Percentiles rank a stretch among this genome's conserved stretches.
phyloP scores from a whole-genome alignment of 2,329 filamentous ascomycete species.

The Nigrograna mackinnonii region DNA sequence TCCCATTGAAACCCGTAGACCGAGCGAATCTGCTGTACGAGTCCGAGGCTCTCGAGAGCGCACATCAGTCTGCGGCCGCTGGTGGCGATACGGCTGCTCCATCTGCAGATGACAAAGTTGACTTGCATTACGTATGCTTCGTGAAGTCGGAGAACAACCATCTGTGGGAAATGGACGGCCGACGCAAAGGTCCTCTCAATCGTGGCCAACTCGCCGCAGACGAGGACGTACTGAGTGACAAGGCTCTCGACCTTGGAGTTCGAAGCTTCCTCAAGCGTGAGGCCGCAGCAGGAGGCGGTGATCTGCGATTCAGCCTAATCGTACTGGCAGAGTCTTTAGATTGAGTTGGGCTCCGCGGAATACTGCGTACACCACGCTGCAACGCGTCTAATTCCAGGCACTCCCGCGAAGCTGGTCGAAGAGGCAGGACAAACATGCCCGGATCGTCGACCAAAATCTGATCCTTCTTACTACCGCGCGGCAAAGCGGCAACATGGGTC shows the following conservation, averaged over 20 bases:
- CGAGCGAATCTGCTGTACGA: slow-evolving; percentile 78
- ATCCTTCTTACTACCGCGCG: slow-evolving; percentile 9
- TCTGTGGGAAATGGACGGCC: slow-evolving; percentile 82
- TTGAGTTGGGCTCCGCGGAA: too few species aligned
- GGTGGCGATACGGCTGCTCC: slow-evolving; percentile 81
- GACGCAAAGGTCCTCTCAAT: slow-evolving; percentile 72
- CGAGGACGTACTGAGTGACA: slow-evolving; percentile 64
- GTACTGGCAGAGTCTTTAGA: slow-evolving; percentile 63
- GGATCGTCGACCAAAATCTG: neutral
- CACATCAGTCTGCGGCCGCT: slow-evolving; percentile 77
- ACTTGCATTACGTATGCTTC: slow-evolving; percentile 96
- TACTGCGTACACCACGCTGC: too few species aligned
- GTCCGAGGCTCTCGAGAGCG: slow-evolving; percentile 73
- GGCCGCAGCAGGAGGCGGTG: slow-evolving; percentile 56
- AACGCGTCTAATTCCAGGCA: too few species aligned
- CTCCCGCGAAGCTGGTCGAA: too few species aligned
- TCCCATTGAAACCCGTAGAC: slow-evolving; percentile 66
- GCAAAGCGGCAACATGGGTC: slow-evolving; percentile 9
- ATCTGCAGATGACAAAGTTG: slow-evolving; percentile 76
- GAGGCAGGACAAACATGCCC: neutral
- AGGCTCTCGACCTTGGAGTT: slow-evolving; percentile 73
- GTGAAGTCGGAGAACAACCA: slow-evolving; percentile 72
- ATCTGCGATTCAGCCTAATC: slow-evolving; percentile 66
- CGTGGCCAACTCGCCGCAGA: slow-evolving; percentile 50
- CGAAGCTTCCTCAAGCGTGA: slow-evolving; percentile 63